Evolutionary conservation across 148 eudicot species (phyloP).

Genomic region (Drosera capensis): DNA sequence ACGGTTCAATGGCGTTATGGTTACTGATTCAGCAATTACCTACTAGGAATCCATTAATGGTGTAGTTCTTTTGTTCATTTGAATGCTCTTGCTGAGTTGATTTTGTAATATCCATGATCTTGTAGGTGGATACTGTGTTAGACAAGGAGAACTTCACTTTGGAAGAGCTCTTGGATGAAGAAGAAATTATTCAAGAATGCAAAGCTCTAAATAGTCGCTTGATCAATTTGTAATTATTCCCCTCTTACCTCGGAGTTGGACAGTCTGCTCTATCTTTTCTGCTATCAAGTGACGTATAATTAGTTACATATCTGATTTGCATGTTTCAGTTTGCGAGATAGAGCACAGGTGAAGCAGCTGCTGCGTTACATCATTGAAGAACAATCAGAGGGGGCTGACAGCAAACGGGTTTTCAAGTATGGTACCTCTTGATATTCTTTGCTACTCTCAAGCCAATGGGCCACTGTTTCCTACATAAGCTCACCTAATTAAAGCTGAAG

Average conservation of each 20-base stretch:
- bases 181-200: conserved; percentile 99
- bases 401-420: conserved; percentile 77
- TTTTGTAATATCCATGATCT: neutral
- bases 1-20: too few relatives aligned
- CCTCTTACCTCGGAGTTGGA: neutral
- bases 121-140: conserved; percentile 71
- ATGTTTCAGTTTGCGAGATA: conserved; percentile 63
- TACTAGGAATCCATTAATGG: neutral
- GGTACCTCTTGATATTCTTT: conserved; percentile 3
- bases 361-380: conserved; percentile 75
- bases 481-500: too few relatives aligned
- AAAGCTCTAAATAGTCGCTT: conserved; percentile 89
- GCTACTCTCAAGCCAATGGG: neutral
- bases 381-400: conserved; percentile 77
- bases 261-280: neutral
- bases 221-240: conserved; percentile 64
- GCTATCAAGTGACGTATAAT: neutral
- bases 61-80: neutral
- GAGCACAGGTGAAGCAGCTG: conserved; percentile 87
- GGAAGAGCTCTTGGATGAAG: conserved; percentile 97
- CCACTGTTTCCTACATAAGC: neutral
- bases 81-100: neutral
- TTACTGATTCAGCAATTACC: too few relatives aligned
- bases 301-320: neutral
- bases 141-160: conserved; percentile 80